phyloP scores from a whole-genome alignment of 1,284 basidiomycete genomes.

The Inonotus obliquus region DNA sequence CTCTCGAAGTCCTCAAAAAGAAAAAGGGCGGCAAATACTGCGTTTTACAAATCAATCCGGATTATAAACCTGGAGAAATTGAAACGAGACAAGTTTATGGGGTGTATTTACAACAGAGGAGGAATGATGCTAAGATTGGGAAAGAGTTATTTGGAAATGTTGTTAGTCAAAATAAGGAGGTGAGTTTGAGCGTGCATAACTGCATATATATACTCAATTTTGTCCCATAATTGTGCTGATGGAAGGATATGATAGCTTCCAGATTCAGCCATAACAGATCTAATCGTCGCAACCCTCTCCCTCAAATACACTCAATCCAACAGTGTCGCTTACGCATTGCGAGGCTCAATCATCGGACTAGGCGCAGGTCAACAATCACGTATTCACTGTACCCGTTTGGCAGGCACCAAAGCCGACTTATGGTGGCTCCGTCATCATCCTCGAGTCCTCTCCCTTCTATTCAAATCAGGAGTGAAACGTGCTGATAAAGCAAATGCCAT shows the following conservation, averaged over 20 bases:
- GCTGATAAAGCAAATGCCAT: constrained; percentile 98
- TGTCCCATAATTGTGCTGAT: neutral
- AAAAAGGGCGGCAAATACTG: constrained; percentile 99
- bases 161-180: constrained; percentile 85
- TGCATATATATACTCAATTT: neutral
- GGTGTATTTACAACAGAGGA: constrained; percentile 84
- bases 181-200: constrained; percentile 31
- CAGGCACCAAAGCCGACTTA: constrained; percentile 96
- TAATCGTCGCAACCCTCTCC: constrained; percentile 93
- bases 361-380: constrained; percentile 98
- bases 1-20: constrained; percentile 87
- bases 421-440: constrained; percentile 99
- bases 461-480: constrained; percentile 97
- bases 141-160: constrained; percentile 80
- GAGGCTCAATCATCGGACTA: constrained; percentile 91
- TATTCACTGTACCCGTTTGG: constrained; percentile 98
- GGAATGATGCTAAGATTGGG: constrained; percentile 91
- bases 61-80: constrained; percentile 67
- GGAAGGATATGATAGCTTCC: constrained; percentile 51
- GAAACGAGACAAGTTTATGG: constrained; percentile 98
- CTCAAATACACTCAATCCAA: constrained; percentile 99
- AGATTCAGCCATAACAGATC: constrained; percentile 69
- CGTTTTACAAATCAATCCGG: constrained; percentile 89
- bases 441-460: constrained; percentile 85
- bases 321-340: constrained; percentile 94